Evolutionary conservation across 106 monocot genomes (phyloP), one percentile per base, ranked within the genome.

Genomic region (Phalaenopsis equestris): DNA sequence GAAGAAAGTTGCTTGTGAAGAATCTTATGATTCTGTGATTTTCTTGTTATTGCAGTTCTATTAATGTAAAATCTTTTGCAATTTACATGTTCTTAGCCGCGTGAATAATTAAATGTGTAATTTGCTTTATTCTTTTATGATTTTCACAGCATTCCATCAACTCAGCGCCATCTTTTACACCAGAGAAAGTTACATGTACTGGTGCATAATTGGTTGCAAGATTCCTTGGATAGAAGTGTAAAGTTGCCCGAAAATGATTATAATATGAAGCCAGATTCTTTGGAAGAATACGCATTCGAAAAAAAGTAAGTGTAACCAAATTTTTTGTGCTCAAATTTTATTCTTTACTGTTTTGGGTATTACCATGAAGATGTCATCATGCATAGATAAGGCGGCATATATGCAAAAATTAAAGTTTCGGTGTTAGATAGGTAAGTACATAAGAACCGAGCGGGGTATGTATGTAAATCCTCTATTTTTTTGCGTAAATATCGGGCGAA

Each of bases 201-300:
- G 76, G 86, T 18, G 43, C 86, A 91, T 81, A 84, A 86, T 17
- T 99, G 98, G 98, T 30, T 99, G 79, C 94, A 99, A 79, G 91
- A 99, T 83, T 94, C 98, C 68, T 39, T 93, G 49, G 80, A 79
- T 8, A 88, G 68, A 36, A 84, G 80, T 72, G 83, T 70, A 70
- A 99, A 82, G 80, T 84, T 94, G 49, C 68, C 56, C 16, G 98
- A 99, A 84, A 86, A 80, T 68, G 42, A 86, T 19, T 99, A 93
- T 82, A 87, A 83, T 82, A 77, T 99, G 81, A 94, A 87, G 79
- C 98, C 98, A 19, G 84, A 83, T 80, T 84, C 82, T 21, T 80
- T 92, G 37, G 87, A 92, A 78, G 91, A 88, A 72, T 49, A 87
- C 21, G 52, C 85, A 68, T 37, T 77, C 61, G 90, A 89, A 72